phyloP scores from a whole-genome alignment of 2,329 filamentous ascomycete genomes.

The Penicillium griseofulvum region DNA sequence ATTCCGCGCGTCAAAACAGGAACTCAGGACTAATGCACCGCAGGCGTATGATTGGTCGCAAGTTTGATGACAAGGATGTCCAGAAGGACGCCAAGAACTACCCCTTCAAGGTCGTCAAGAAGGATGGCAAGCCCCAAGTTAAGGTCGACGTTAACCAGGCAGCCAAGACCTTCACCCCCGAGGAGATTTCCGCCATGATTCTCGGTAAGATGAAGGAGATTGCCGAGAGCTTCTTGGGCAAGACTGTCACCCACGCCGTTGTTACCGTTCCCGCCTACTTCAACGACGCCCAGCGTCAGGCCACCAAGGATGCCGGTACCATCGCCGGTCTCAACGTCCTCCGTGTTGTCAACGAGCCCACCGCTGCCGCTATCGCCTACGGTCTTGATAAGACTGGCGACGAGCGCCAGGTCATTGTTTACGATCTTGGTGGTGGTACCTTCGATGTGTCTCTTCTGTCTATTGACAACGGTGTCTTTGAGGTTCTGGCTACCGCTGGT shows the following conservation, averaged over 20 bases:
- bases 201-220: conserved; percentile 67
- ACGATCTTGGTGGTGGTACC: conserved; percentile 91
- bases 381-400: conserved; percentile 82
- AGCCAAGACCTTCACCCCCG: conserved; percentile 63
- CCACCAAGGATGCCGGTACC: conserved; percentile 89
- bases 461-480: conserved; percentile 88
- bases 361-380: conserved; percentile 91
- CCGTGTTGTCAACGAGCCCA: conserved; percentile 95
- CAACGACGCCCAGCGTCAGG: conserved; percentile 97
- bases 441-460: conserved; percentile 93
- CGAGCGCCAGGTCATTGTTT: conserved; percentile 87
- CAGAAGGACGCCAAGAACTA: conserved; percentile 97
- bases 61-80: conserved; percentile 79
- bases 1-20: background rate
- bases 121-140: conserved; percentile 85
- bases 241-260: conserved; percentile 63
- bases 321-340: conserved; percentile 94
- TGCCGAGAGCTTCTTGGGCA: conserved; percentile 61
- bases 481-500: conserved; percentile 91
- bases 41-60: conserved; percentile 81
- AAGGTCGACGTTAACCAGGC: conserved; percentile 61
- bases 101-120: conserved; percentile 89
- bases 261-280: conserved; percentile 97
- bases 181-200: conserved; percentile 67
- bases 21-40: conserved; percentile 31